Evolutionary conservation across 2,329 filamentous ascomycete species (phyloP).

Genomic region (Didymella lethalis): DNA sequence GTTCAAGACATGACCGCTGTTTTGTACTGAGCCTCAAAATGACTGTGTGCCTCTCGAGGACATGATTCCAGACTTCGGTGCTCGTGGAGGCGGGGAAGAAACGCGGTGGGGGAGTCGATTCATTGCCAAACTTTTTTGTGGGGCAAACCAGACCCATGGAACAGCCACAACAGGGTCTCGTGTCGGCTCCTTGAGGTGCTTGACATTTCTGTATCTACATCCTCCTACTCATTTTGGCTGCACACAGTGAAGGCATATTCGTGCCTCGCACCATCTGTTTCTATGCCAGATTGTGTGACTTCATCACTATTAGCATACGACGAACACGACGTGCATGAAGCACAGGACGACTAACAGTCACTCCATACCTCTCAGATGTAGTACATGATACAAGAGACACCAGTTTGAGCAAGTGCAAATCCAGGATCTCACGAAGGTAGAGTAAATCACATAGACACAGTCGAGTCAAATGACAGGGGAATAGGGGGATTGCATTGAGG

Average conservation of each 20-base stretch:
- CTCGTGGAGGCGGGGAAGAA: slow-evolving; percentile 7
- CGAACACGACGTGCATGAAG: not conserved
- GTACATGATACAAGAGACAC: not conserved
- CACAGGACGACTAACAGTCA: not conserved
- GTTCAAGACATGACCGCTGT: slow-evolving; percentile 14
- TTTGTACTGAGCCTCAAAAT: not conserved
- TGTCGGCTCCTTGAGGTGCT: not conserved
- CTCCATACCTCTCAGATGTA: not conserved
- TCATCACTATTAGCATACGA: not conserved
- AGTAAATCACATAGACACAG: slow-evolving; percentile 37
- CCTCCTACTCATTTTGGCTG: not conserved
- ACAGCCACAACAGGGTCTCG: slow-evolving; percentile 10
- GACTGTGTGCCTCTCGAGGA: not conserved
- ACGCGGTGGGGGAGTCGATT: slow-evolving; percentile 5
- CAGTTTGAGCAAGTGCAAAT: not conserved
- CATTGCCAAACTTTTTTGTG: slow-evolving; percentile 11
- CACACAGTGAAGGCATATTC: not conserved
- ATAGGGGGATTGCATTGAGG: slow-evolving; percentile 45
- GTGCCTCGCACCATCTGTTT: not conserved
- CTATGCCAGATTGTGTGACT: not conserved
- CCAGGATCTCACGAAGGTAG: slow-evolving; percentile 26
- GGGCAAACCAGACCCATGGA: slow-evolving; percentile 10
- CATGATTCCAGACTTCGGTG: not conserved
- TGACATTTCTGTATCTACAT: not conserved
- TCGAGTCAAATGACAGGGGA: slow-evolving; percentile 45